Conservation (phyloP, 2,329 filamentous ascomycete genomes). For the Talaromyces sp. region DNA sequence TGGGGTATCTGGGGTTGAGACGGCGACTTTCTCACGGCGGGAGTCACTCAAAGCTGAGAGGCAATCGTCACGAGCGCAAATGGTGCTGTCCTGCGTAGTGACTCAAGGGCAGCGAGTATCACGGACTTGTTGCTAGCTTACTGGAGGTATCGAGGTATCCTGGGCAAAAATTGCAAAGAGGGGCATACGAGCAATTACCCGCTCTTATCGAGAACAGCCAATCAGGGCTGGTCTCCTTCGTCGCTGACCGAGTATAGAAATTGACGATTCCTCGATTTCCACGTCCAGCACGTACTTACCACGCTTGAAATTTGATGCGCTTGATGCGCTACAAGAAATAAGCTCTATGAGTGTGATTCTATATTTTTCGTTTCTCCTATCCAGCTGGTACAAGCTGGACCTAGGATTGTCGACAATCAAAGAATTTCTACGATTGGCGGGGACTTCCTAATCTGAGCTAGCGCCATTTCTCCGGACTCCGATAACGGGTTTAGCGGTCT, state of each 20-base stretch:
- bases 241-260: slow-evolving; percentile 18
- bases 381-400: background rate
- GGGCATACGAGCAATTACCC: background rate
- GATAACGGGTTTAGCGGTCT: slow-evolving; percentile 16
- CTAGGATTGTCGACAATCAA: background rate
- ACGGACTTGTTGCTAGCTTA: background rate
- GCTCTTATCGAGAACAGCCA: background rate
- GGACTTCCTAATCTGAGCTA: slow-evolving; percentile 14
- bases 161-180: slow-evolving; percentile 16
- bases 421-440: slow-evolving; percentile 5
- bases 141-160: no score
- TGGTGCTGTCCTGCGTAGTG: background rate
- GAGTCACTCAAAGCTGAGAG: background rate
- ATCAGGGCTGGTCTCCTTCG: background rate
- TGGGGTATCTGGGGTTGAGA: background rate
- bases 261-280: background rate
- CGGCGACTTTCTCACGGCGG: background rate
- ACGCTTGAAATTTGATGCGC: background rate
- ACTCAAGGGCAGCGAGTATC: slow-evolving; percentile 1
- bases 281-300: background rate
- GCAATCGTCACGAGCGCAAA: background rate
- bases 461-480: slow-evolving; percentile 19
- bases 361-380: background rate
- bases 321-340: background rate
- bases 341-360: no score